Conservation (phyloP, 805 yeast species). For the Diddensiella transvaalensis region DNA sequence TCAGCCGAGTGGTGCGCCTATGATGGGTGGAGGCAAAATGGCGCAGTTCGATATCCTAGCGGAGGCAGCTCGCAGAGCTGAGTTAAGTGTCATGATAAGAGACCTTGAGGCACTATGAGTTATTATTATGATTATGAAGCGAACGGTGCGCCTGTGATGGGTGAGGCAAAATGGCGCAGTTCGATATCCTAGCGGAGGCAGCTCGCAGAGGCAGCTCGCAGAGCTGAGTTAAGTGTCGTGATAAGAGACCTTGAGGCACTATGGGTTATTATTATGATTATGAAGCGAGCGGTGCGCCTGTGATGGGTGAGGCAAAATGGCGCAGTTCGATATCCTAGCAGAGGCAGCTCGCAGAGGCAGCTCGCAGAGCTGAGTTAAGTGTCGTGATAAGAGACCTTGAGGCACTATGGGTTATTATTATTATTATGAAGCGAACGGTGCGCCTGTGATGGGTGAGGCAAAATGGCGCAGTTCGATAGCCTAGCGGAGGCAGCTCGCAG, state of each 20-base stretch:
- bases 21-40: neutral
- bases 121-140: neutral
- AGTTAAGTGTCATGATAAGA: slow-evolving; percentile 29
- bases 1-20: neutral
- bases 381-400: slow-evolving; percentile 28
- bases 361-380: slow-evolving; percentile 33
- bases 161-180: neutral
- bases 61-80: slow-evolving; percentile 35
- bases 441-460: neutral
- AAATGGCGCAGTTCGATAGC: slow-evolving; percentile 22
- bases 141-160: neutral
- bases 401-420: slow-evolving; percentile 4
- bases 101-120: slow-evolving; percentile 23
- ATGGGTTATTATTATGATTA: neutral
- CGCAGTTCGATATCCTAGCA: slow-evolving; percentile 27
- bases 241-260: slow-evolving; percentile 26
- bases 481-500: slow-evolving; percentile 32
- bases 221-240: slow-evolving; percentile 33
- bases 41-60: slow-evolving; percentile 27
- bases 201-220: slow-evolving; percentile 20
- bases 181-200: slow-evolving; percentile 33
- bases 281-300: neutral
- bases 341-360: slow-evolving; percentile 27
- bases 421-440: neutral
- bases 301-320: neutral